Conservation (phyloP, 805 yeast genomes). For the Saturnispora diversa region DNA sequence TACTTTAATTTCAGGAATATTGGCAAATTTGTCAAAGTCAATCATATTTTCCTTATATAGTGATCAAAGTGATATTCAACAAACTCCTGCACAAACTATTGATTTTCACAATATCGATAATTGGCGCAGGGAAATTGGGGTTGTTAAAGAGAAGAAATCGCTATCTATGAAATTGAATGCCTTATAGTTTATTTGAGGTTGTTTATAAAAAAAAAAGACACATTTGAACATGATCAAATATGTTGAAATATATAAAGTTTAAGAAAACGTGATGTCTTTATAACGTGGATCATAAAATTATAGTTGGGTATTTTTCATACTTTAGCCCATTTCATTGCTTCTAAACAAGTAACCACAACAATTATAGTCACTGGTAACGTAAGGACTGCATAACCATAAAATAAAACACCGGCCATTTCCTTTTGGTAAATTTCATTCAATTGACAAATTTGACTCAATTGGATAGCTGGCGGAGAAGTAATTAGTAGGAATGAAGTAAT, state of each 20-base stretch:
- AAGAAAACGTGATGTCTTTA: not conserved
- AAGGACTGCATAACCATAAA: slow-evolving; percentile 73
- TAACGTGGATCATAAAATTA: not conserved
- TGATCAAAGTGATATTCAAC: not conserved
- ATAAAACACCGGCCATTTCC: slow-evolving; percentile 76
- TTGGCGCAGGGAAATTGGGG: slow-evolving; percentile 22
- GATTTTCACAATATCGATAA: slow-evolving; percentile 11
- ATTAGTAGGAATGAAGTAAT: slow-evolving; percentile 70
- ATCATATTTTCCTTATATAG: slow-evolving; percentile 10
- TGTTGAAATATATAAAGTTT: slow-evolving; percentile 1
- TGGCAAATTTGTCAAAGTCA: slow-evolving; percentile 19
- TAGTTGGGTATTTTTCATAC: not conserved
- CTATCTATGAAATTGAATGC: slow-evolving; percentile 8
- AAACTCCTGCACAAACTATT: slow-evolving; percentile 10
- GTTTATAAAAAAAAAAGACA: too few species aligned
- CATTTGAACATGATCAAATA: too few species aligned
- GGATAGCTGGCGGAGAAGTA: slow-evolving; percentile 78
- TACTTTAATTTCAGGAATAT: slow-evolving; percentile 18
- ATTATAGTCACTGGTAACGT: slow-evolving; percentile 70
- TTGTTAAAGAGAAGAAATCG: slow-evolving; percentile 7
- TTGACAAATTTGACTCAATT: slow-evolving; percentile 73
- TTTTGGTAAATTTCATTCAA: slow-evolving; percentile 66
- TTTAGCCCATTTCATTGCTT: slow-evolving; percentile 36
- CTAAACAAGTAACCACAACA: slow-evolving; percentile 61
- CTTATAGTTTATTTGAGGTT: not conserved